Conservation (phyloP, 164 flowering plant genomes). For the Berberis vulgaris region DNA sequence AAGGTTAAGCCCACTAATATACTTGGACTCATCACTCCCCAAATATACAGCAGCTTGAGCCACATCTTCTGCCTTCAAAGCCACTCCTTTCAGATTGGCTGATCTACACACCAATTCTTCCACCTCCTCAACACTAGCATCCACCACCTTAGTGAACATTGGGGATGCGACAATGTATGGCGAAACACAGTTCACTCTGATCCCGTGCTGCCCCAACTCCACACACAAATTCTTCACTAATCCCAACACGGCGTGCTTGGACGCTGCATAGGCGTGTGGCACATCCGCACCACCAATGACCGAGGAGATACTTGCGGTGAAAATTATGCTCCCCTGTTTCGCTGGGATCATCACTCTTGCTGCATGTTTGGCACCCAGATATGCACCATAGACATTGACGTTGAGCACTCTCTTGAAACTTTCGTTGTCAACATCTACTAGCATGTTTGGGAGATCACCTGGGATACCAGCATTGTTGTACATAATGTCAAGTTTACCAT, state of each 20-base stretch:
- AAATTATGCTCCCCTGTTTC: background rate
- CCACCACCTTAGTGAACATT: background rate
- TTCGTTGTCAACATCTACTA: background rate
- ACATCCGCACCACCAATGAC: background rate
- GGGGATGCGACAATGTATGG: background rate
- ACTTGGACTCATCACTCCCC: slow-evolving; percentile 4
- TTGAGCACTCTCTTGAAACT: background rate
- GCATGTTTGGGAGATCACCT: background rate
- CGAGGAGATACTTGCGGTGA: background rate
- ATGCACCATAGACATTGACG: background rate
- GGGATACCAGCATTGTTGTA: background rate
- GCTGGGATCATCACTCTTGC: background rate
- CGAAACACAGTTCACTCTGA: background rate
- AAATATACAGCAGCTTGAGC: slow-evolving; percentile 1
- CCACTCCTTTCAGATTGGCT: background rate
- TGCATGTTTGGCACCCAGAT: background rate
- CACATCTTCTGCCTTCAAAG: background rate
- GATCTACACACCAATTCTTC: background rate
- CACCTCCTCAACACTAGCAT: background rate
- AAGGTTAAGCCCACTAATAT: slow-evolving; percentile 10
- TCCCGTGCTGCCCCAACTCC: background rate
- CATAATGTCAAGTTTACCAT: slow-evolving; percentile 1
- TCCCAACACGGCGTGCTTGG: background rate
- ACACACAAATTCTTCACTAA: background rate
- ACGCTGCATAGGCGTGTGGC: background rate